Evolutionary conservation across 768 basidiomycete genomes (phyloP), one percentile per base, ranked within the genome.

Genomic region (Leccinum boreale): DNA sequence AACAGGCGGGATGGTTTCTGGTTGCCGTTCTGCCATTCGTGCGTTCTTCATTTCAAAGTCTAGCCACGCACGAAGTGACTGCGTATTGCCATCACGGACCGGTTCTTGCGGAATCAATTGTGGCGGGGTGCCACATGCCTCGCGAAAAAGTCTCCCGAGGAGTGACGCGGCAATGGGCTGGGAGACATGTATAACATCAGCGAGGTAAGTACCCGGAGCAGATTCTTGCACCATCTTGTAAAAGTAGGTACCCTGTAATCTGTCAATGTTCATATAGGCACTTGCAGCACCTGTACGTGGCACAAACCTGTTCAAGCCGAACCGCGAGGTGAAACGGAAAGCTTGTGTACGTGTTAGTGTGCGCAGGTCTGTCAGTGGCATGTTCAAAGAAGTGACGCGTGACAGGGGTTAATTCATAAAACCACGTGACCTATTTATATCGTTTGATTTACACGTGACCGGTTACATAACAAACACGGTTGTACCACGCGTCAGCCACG

Each of bases 391-490:
- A n/a, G 17, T 26, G 48, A 29, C 58, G 54, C 53, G 42, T 28
- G 55, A 62, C 59, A 65, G 64, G 64, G 64, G 66, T 10, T 52
- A 61, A 44, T 68, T 65, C 56, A 67, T 59, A 11, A 35, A 17
- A 17, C 7, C 15, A 50, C 49, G 49, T 50, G 49, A 50, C 49
- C n/a, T 5, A 6, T 17, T 31, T 15, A 50, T 31, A 48, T 14
- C 12, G 49, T 50, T 50, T n/a, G 29, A 9, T 50, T 50, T 31
- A 24, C 48, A 50, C 48, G 48, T 50, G 48, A 50, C 23, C 28
- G 5, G 47, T 46, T 70, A 70, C 48, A 31, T 72, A 70, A 70
- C 53, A 62, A 57, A 72, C 71, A 73, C 71, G 71, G 65, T 53
- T 31, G 35, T 19, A 19, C 50, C 19, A 52, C 42, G 31, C 53